Conservation (phyloP, 164 flowering plant genomes). For the Annona squamosa region DNA sequence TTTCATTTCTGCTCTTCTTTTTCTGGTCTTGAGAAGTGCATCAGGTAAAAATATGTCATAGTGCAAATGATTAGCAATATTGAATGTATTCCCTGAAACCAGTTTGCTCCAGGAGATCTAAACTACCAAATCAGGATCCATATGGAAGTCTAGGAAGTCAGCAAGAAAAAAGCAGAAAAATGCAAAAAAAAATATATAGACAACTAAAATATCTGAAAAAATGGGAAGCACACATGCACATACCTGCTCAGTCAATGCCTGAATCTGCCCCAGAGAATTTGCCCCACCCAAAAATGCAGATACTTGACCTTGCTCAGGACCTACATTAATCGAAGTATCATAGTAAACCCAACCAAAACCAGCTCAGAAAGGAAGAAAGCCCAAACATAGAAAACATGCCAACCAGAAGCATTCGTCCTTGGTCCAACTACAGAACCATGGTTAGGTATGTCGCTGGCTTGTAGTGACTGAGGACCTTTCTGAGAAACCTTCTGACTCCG, state of each 20-base stretch:
- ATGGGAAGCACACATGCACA: neutral
- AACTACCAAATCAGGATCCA: neutral
- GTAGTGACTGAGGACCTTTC: conserved; percentile 56
- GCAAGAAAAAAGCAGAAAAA: too few species aligned
- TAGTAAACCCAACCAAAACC: neutral
- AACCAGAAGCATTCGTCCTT: conserved; percentile 29
- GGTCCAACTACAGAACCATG: conserved; percentile 26
- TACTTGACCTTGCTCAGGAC: conserved; percentile 38
- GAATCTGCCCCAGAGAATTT: conserved; percentile 33
- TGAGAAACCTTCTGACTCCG: conserved; percentile 35
- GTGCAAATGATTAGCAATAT: neutral
- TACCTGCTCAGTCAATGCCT: conserved; percentile 63
- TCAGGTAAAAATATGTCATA: neutral
- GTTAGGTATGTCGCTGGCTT: conserved; percentile 37
- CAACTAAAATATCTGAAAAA: conserved; percentile 31
- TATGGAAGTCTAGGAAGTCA: too few species aligned
- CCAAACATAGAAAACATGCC: conserved; percentile 8
- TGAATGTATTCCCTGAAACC: neutral
- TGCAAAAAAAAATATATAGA: conserved; percentile 10
- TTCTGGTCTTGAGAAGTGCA: too few species aligned
- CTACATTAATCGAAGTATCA: conserved; percentile 18
- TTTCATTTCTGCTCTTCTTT: too few species aligned
- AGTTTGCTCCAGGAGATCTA: neutral
- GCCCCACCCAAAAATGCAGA: conserved; percentile 20
- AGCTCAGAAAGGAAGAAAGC: neutral